Percentiles rank a stretch among this genome's conserved stretches.
Evolutionary conservation across 2,329 filamentous ascomycete genomes (phyloP).

Genomic region (Fusarium continuum): DNA sequence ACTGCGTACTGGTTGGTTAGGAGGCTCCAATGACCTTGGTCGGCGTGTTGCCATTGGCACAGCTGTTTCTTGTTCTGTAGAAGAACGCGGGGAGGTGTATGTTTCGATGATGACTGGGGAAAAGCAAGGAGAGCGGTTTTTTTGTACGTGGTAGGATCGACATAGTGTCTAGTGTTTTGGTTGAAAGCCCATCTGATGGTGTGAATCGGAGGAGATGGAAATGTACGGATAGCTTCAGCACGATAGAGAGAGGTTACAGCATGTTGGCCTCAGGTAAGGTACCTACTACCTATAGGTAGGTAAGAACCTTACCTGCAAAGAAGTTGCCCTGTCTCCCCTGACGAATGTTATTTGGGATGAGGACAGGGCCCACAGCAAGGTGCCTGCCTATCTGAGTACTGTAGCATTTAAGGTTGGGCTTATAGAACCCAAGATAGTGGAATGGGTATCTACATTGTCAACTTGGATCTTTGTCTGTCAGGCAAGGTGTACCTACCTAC

Average conservation of each 20-base stretch:
- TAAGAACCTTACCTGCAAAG: too few species aligned
- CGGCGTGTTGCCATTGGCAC: not conserved
- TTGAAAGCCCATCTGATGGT: not conserved
- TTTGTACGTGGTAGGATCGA: not conserved
- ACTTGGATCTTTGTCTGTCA: too few species aligned
- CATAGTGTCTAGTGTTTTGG: not conserved
- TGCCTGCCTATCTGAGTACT: not conserved
- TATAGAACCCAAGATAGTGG: not conserved
- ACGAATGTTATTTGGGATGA: not conserved
- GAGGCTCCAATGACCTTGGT: conserved; percentile 2
- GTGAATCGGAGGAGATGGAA: not conserved
- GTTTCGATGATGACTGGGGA: not conserved
- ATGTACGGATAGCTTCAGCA: not conserved
- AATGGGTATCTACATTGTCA: too few species aligned
- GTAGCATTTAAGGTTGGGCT: too few species aligned
- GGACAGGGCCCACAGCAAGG: not conserved
- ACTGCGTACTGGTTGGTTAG: not conserved
- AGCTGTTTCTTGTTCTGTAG: not conserved
- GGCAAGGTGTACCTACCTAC: too few species aligned
- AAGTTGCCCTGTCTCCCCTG: too few species aligned
- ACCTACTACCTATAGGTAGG: too few species aligned
- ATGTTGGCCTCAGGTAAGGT: not conserved
- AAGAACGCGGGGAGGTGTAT: not conserved
- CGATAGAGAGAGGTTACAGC: not conserved
- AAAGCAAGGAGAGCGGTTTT: not conserved